These are phyloP conservation scores for Ceratocystis albifundus DNA, from an alignment of 2,329 filamentous ascomycete species.

Conservation along the genomic window DNA sequence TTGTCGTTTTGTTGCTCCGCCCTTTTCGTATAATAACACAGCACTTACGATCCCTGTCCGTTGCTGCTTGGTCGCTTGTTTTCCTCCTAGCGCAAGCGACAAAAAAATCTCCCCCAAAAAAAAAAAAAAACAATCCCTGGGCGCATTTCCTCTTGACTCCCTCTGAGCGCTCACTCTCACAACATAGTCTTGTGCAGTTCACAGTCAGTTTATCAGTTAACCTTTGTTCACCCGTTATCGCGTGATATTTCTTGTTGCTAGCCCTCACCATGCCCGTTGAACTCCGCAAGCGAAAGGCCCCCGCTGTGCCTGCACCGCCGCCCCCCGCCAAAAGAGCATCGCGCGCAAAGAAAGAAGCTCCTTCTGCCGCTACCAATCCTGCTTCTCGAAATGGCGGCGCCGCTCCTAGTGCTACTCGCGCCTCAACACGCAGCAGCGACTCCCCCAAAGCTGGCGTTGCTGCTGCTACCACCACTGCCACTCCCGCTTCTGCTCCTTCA, in stretches of 20 bases:
- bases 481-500: conserved; percentile 25
- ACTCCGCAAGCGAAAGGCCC: conserved; percentile 51
- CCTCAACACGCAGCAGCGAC: neutral
- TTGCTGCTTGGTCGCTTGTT: conserved; percentile 20
- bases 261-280: conserved; percentile 42
- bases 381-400: neutral
- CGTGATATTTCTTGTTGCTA: conserved; percentile 1
- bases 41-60: conserved; percentile 1
- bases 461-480: neutral
- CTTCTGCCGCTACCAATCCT: conserved; percentile 1
- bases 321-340: conserved; percentile 32
- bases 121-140: conserved; percentile 22
- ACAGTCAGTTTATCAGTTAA: neutral
- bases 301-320: conserved; percentile 36
- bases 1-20: neutral
- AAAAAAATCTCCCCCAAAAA: conserved; percentile 20
- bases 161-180: neutral
- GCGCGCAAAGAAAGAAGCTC: conserved; percentile 31
- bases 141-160: conserved; percentile 24
- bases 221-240: neutral
- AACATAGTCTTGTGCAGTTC: neutral
- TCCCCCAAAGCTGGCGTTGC: neutral
- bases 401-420: neutral
- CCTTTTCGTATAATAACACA: neutral
- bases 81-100: conserved; percentile 21